Evolutionary conservation across 192 early-diverging fungal species (phyloP), one percentile per base, ranked within the genome.

Genomic region (Pilobolus umbonatus): DNA sequence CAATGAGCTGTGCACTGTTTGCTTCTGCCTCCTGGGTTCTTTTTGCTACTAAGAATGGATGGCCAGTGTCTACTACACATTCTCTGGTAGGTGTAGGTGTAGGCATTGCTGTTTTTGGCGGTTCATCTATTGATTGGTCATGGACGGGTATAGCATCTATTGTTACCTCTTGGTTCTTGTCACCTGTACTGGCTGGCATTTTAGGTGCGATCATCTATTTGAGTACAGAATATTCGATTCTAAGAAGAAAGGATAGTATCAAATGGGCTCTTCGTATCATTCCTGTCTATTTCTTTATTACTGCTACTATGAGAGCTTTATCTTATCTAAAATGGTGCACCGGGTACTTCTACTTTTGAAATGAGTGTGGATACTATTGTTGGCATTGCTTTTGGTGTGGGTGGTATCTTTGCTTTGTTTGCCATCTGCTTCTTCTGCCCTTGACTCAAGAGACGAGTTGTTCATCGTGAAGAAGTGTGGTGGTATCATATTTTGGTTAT

Each of bases 11-110:
- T 52, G 87, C 91, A 12, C 59, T 94, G 5, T 61, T 84, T 57
- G 88, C 85, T 29, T 88, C 87, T 30, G 81, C 91, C 4, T 57
- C 64, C 8, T 91, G 89, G 90, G 88, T 91, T 26, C 62, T 91
- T 30, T 68, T 80, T 58, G 86, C 88, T 19, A 79, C 87, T 36
- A 77, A 71, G 25, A 62, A 68, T n/a, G 89, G 87, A 5, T 72
- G 74, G 59, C 90, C 88, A 11, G 88, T 92, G 17, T 85, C 80
- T 43, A 89, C 89, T 12, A 90, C 90, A 7, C 90, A 92, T 62
- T 81, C 85, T 38, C 86, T 93, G 62, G 84, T 93, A 39, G 90
- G 89, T 60, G 69, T 76, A 45, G 86, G 90, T 60, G 78, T 34
- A 8, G 87, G 89, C 57, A 84, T 92, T 54, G 72, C 88, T 57